Conservation (phyloP, 768 basidiomycete genomes). For the Hygrocybe punicea region DNA sequence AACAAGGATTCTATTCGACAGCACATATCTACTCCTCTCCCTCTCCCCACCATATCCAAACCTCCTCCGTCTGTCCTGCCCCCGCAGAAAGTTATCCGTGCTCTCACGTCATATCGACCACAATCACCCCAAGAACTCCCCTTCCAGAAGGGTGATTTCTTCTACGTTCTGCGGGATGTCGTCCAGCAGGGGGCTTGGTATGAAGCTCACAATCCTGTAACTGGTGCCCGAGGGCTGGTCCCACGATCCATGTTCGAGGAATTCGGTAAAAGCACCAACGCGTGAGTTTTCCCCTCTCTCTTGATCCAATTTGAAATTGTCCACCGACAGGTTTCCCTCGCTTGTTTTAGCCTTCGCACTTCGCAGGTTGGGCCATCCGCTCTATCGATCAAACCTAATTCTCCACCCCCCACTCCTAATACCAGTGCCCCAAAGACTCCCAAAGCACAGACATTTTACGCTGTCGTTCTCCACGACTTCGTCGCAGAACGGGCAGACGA, state of each 20-base stretch:
- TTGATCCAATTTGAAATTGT: conserved; percentile 9
- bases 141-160: conserved; percentile 94
- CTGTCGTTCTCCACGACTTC: conserved; percentile 94
- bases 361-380: conserved; percentile 36
- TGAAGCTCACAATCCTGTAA: conserved; percentile 91
- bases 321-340: conserved; percentile 9
- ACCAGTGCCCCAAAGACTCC: conserved; percentile 29
- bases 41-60: conserved; percentile 65
- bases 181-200: conserved; percentile 66
- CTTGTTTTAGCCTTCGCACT: conserved; percentile 37
- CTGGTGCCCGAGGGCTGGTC: conserved; percentile 87
- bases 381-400: conserved; percentile 18
- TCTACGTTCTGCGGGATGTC: conserved; percentile 84
- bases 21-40: conserved; percentile 68
- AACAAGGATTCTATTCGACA: conserved; percentile 57
- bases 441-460: conserved; percentile 76
- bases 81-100: conserved; percentile 94
- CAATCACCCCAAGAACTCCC: conserved; percentile 80
- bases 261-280: conserved; percentile 67
- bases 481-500: conserved; percentile 94
- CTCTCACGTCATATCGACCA: conserved; percentile 62
- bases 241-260: conserved; percentile 87
- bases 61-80: conserved; percentile 69
- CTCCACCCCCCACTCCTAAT: conserved; percentile 18
- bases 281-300: conserved; percentile 44